Base-by-base conservation (phyloP, 495 filamentous ascomycete species). In the Echria macrotheca region DNA sequence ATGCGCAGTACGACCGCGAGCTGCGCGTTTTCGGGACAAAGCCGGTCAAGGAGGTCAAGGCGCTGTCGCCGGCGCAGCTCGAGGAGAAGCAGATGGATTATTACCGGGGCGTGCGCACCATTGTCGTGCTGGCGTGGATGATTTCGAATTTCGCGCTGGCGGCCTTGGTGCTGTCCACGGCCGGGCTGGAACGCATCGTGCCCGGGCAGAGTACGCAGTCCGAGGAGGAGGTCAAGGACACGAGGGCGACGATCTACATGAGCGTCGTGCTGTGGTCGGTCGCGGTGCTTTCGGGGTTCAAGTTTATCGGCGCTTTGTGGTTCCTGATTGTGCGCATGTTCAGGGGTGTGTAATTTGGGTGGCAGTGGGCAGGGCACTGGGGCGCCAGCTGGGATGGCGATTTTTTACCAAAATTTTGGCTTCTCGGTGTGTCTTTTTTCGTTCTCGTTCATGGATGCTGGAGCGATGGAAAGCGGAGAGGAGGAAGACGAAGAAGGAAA, bases 51-150 rank as follows among this genome's bases (percentile, higher is more conserved):
- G 84, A 87, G 51, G 82, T 87, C 51, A 76, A 81, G 52, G 71
- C 77, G 7, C 63, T 69, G 0, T 72, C 80, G 17, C 72, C 79
- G 10, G 77, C 84, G 4, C 73, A 78, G 44, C 64, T 73, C 41
- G 68, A 73, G 35, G 89, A 96, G 59, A 85, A 85, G 57, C 93
- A 99, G 69, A 89, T 95, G 70, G 93, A 97, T 65, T 99, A 97
- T 64, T 99, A 99, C 75, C 89, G 91, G 59, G 93, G 91, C 33
- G 95, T 99, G 63, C 79, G 94, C 39, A 90, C 86, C 46, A 78
- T 87, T 11, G 89, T 95, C 58, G 94, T 99, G 46, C 73, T 99
- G 43, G 78, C 84, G 47, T 99, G 94, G 94, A 93, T 99, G 70
- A 89, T 96, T 60, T 91, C 82, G 56, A 99, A 99, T 68, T 86